phyloP scores from a whole-genome alignment of 768 basidiomycete genomes.

The Xerocomellus intermedius region DNA sequence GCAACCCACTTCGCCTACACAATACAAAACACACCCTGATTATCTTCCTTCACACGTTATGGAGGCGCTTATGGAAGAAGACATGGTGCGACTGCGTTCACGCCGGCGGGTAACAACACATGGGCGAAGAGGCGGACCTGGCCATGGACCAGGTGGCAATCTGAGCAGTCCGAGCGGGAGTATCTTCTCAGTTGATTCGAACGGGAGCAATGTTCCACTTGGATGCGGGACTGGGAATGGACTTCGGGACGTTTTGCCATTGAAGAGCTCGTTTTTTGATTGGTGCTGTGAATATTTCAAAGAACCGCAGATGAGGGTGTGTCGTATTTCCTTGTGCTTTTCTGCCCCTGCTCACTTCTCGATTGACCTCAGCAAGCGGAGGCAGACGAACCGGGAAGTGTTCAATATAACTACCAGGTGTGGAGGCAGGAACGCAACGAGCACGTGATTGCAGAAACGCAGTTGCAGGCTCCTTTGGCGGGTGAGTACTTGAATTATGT shows the following conservation, averaged over 20 bases:
- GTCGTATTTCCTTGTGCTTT: conserved; percentile 20
- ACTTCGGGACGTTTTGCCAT: conserved; percentile 80
- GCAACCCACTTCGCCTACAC: conserved; percentile 33
- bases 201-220: conserved; percentile 63
- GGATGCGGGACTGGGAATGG: conserved; percentile 79
- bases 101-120: conserved; percentile 49
- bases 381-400: conserved; percentile 92
- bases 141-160: conserved; percentile 39
- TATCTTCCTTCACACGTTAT: conserved; percentile 79
- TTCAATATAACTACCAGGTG: conserved; percentile 91
- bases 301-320: conserved; percentile 97
- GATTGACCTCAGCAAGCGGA: conserved; percentile 71
- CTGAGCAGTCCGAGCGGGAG: conserved; percentile 71
- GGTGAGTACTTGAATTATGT: conserved; percentile 45
- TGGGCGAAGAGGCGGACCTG: conserved; percentile 41
- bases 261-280: conserved; percentile 92
- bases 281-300: conserved; percentile 98
- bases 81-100: conserved; percentile 86
- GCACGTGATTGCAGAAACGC: conserved; percentile 65
- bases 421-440: conserved; percentile 95
- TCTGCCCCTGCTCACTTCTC: conserved; percentile 9
- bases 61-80: conserved; percentile 88
- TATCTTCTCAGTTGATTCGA: conserved; percentile 74
- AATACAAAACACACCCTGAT: conserved; percentile 40
- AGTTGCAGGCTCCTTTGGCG: conserved; percentile 67